A percentile compares a stretch with the other conserved stretches of the same genome.
These are phyloP conservation scores for Pelargonium cotyledonis DNA, from an alignment of 441 rosid genomes.

Conservation along the genomic window DNA sequence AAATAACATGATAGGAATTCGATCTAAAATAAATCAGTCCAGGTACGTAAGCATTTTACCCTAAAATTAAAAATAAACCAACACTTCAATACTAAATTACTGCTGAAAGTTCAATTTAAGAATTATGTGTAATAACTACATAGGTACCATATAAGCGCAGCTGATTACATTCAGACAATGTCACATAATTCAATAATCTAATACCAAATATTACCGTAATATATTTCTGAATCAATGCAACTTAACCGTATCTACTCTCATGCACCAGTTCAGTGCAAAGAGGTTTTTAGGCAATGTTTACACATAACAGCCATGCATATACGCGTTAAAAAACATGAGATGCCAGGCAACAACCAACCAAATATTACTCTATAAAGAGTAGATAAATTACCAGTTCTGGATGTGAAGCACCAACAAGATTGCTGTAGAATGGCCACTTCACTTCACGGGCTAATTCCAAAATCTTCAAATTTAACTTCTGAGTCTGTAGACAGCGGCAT, in stretches of 20 bases:
- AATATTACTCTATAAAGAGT: neutral
- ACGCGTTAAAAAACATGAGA: neutral
- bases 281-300: neutral
- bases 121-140: no score
- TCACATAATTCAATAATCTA: neutral
- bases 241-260: neutral
- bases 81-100: no score
- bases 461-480: slow-evolving; percentile 50
- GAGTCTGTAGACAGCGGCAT: slow-evolving; percentile 47
- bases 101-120: no score
- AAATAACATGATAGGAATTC: no score
- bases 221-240: neutral
- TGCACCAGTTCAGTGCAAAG: neutral
- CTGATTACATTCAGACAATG: no score
- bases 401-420: slow-evolving; percentile 37
- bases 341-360: slow-evolving; percentile 1
- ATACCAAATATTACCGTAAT: neutral
- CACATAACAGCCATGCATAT: neutral
- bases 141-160: no score
- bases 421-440: slow-evolving; percentile 59
- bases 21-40: no score
- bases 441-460: slow-evolving; percentile 55
- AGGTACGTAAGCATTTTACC: no score
- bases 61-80: no score
- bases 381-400: slow-evolving; percentile 42